A percentile compares a stretch with the other conserved stretches of the same genome.
These are phyloP conservation scores for Mycena vulgaris DNA, from an alignment of 768 basidiomycete genomes.

Conservation along the genomic window DNA sequence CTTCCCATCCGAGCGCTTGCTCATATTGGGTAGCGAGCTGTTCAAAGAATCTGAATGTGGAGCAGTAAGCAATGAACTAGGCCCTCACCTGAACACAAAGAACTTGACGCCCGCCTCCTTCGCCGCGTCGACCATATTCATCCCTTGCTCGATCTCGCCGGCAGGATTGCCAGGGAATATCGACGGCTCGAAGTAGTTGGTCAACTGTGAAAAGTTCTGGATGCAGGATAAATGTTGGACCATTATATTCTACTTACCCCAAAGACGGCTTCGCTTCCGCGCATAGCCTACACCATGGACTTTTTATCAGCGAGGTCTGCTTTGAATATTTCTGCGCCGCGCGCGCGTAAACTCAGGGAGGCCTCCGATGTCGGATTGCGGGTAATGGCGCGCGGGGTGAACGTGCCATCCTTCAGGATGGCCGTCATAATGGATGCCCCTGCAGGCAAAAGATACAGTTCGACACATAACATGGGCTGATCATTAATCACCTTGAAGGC, in stretches of 20 bases:
- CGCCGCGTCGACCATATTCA: constrained; percentile 23
- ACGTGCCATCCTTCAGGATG: too few relatives aligned
- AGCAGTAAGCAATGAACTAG: neutral
- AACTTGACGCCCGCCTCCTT: constrained; percentile 24
- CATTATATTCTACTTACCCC: constrained; percentile 21
- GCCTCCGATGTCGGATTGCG: constrained; percentile 8
- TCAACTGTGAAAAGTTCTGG: neutral
- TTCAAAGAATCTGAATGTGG: neutral
- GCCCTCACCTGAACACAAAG: constrained; percentile 10
- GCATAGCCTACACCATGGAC: constrained; percentile 37
- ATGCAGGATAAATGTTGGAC: neutral
- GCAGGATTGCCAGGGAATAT: neutral
- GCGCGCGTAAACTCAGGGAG: neutral
- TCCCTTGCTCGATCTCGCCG: constrained; percentile 19
- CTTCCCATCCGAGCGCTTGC: constrained; percentile 3
- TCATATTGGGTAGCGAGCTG: constrained; percentile 6
- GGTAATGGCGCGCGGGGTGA: constrained; percentile 10
- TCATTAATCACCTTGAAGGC: neutral
- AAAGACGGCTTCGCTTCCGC: constrained; percentile 39
- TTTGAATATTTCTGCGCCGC: constrained; percentile 24
- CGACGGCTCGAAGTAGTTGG: constrained; percentile 9
- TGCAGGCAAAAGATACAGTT: neutral
- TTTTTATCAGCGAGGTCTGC: constrained; percentile 32
- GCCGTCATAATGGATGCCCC: too few relatives aligned
- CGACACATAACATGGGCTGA: neutral